Evolutionary conservation across 139 green algal genomes (phyloP), one percentile per base, ranked within the genome.

Genomic region (Chlorella vulgaris): DNA sequence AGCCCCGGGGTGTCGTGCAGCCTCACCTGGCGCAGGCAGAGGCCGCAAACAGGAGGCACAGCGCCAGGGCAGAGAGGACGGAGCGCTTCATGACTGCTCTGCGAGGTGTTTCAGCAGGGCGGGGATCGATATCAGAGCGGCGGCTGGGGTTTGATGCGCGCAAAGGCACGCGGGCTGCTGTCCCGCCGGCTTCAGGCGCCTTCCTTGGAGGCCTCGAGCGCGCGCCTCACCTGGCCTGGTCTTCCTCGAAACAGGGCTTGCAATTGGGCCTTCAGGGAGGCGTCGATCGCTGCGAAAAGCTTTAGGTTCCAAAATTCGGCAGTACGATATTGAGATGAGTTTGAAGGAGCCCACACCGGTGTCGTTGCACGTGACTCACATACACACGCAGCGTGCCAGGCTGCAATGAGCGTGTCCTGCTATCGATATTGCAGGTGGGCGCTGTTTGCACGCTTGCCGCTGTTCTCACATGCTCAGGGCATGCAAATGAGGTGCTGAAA

Each of bases 401-500:
- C 47, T 58, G 47, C 13, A 15, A 58, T 58, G 47, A 58, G 47
- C 13, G 15, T 15, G 47, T 15, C 10, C 13, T n/a, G 24, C 31
- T 70, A 70, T 33, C 33, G 63, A 42, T 70, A 70, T 43, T 70
- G 63, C 63, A 70, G 63, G 63, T 70, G 31, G 8, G 31, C 18
- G 33, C 47, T 24, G 13, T 15, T 58, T 58, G 47, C 47, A 58
- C 47, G 13, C 15, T 58, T 58, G 47, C 47, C 47, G 10, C 13
- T 15, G 47, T 58, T 58, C 13, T 58, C 15, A n/a, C n/a, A n/a
- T 31, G 58, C 15, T 67, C 58, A 33, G 58, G 7, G 24, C n/a
- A 33, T 22, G 18, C 58, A 67, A 33, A 24, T 10, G 13, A 58
- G 47, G 47, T 58, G n/a, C n/a, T n/a, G n/a, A n/a, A 58, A 58